Percentiles rank a stretch among this genome's conserved stretches.
These are phyloP conservation scores for Ambrosiella beaveri DNA, from an alignment of 2,329 filamentous ascomycete genomes.

Conservation along the genomic window DNA sequence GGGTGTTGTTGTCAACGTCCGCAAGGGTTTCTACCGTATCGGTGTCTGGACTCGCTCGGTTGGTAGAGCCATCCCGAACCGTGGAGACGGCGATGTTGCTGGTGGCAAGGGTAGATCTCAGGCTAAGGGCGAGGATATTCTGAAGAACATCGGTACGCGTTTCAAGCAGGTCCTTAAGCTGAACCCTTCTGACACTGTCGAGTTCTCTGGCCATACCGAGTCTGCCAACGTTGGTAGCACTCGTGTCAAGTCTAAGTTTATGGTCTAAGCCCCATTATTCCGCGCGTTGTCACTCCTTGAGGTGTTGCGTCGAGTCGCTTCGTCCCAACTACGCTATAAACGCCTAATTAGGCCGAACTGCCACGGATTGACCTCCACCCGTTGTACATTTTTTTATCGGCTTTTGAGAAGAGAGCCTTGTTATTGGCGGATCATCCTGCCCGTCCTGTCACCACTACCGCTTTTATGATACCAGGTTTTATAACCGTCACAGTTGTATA, in stretches of 20 bases:
- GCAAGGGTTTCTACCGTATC: slow-evolving; percentile 95
- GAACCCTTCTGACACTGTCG: slow-evolving; percentile 57
- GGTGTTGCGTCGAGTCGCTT: neutral
- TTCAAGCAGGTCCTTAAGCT: slow-evolving; percentile 90
- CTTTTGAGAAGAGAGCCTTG: too few relatives aligned
- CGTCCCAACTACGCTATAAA: neutral
- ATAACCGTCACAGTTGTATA: neutral
- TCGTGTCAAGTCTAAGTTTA: slow-evolving; percentile 86
- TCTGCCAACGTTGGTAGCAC: slow-evolving; percentile 85
- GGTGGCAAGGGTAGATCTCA: slow-evolving; percentile 59
- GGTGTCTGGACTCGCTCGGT: slow-evolving; percentile 94
- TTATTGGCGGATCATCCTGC: neutral
- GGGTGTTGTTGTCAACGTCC: slow-evolving; percentile 97
- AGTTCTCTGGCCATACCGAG: slow-evolving; percentile 95
- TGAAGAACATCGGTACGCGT: slow-evolving; percentile 66
- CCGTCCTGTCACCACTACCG: neutral
- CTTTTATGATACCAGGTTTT: slow-evolving; percentile 9
- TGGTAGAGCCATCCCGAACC: slow-evolving; percentile 63
- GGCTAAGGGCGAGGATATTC: slow-evolving; percentile 72
- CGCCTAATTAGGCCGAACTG: too few relatives aligned
- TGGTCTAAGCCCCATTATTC: slow-evolving; percentile 38
- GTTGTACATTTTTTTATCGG: too few relatives aligned
- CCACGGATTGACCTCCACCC: too few relatives aligned
- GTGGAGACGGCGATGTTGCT: slow-evolving; percentile 54
- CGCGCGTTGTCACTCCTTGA: neutral